Evolutionary conservation across 768 basidiomycete species (phyloP), one percentile per base, ranked within the genome.

Genomic region (Gyrodon lividus): DNA sequence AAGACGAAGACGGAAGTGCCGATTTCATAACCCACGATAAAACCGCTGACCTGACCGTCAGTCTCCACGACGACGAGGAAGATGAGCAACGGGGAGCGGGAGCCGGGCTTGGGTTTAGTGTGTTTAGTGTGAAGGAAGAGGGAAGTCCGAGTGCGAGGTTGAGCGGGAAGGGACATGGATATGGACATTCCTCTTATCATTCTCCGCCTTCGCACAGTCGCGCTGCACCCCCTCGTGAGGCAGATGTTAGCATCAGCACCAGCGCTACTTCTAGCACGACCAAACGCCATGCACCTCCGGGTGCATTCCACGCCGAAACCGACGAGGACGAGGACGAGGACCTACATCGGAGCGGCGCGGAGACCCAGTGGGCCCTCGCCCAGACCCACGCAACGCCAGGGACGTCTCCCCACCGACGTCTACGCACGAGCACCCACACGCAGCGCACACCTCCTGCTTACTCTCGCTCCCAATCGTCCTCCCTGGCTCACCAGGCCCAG

Each of bases 301-400:
- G 77, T 0, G 77, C 77, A 30, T 81, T 81, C 55, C 63, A 65
- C 7, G 62, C 62, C 2, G 74, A 75, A 2, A 76, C 76, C 9
- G 77, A 77, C 19, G 65, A 51, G 13, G 65, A 74, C 3, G 68
- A 48, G 37, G 34, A 52, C 7, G 54, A 51, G 20, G 26, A 71
- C 6, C 5, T 67, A 75, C 3, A 69, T 48, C 5, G 46, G 52
- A 6, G 52, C 56, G 3, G 43, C 28, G 45, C 2, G 54, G 59
- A 24, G 43, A 6, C 41, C 59, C 35, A 52, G 8, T 54, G 57
- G 23, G 48, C 58, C 14, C 48, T 13, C 22, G 40, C 20, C 24
- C 39, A 31, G 13, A 31, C 19, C 6, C 45, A 12, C 24, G 49
- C 53, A 17, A 51, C 57, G 12, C 57, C 57, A n/a, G 6, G 50